Base-by-base conservation (phyloP, 768 basidiomycete genomes). In the Suillus lakei region DNA sequence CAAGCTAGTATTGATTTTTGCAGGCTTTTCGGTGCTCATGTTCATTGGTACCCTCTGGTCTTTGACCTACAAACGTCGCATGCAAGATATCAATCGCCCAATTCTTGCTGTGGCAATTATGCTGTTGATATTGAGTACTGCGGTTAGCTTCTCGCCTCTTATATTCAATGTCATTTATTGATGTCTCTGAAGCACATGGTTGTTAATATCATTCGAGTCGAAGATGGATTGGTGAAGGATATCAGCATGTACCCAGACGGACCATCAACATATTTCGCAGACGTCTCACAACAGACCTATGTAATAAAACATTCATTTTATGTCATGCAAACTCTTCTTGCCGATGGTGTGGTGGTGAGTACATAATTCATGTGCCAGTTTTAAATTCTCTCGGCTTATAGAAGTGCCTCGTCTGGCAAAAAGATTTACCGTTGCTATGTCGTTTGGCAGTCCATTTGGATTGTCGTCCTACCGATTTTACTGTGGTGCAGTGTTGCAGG, bases 1-100 rank as follows among this genome's bases (percentile, higher is more conserved):
- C 6, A 6, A 48, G 46, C 13, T 48, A 2, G 23, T 7, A 23
- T 48, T 23, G 2, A 26, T 26, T 26, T 48, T 48, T n/a, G 23
- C 61, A 79, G 79, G 79, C 0, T 76, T 79, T 62, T 80, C 78
- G 9, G 44, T 77, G 36, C 63, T 79, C 56, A 77, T 80, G 77
- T 80, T 77, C 64, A 68, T 71, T 2, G 70, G 68, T 5, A 75
- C 77, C 1, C 30, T 80, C 18, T 75, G 73, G 68, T 69, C 64
- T 3, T 41, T 78, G 18, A 39, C 64, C 15, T 56, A 53, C 28
- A 62, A 60, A 30, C 68, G 55, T 8, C 38, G 58, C 9, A 64
- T 59, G 9, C 28, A 41, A 8, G 34, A 64, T 23, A 51, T 72
- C 6, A 67, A 72, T 56, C 34, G n/a, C 9, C 48, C 61, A 21